These are phyloP conservation scores for Lablab purpureus DNA, from an alignment of 306 rosid genomes.

Conservation along the genomic window DNA sequence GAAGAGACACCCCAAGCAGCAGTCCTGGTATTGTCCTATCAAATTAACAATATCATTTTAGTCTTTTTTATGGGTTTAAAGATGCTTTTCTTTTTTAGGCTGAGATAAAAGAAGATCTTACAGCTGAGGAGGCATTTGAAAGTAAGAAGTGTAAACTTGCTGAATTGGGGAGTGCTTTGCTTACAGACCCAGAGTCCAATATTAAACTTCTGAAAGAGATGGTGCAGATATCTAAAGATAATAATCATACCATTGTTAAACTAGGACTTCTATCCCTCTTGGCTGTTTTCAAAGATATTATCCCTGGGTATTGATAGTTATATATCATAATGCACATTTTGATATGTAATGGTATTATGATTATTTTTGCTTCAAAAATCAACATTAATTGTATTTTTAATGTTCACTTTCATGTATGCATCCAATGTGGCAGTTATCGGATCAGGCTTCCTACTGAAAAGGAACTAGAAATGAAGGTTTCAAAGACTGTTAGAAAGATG, in stretches of 20 bases:
- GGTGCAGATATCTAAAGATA: conserved; percentile 74
- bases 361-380: not conserved
- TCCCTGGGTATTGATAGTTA: conserved; percentile 76
- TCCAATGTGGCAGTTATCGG: conserved; percentile 71
- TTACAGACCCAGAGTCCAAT: conserved; percentile 85
- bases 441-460: conserved; percentile 97
- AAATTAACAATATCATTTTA: conserved; percentile 22
- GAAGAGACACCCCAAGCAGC: conserved; percentile 80
- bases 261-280: conserved; percentile 92
- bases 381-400: conserved; percentile 27
- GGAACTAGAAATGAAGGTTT: conserved; percentile 94
- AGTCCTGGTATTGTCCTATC: conserved; percentile 67
- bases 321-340: conserved; percentile 35
- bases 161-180: conserved; percentile 85
- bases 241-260: conserved; percentile 70
- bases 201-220: conserved; percentile 84
- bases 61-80: conserved; percentile 28
- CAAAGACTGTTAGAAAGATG: conserved; percentile 87
- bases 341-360: conserved; percentile 19
- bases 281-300: conserved; percentile 90
- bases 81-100: conserved; percentile 57
- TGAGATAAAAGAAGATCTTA: conserved; percentile 85
- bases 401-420: conserved; percentile 37
- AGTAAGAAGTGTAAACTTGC: conserved; percentile 87
- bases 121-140: conserved; percentile 87